These are phyloP conservation scores for Ceratocystis eucalypticola DNA, from an alignment of 2,329 filamentous ascomycete genomes.

Conservation along the genomic window DNA sequence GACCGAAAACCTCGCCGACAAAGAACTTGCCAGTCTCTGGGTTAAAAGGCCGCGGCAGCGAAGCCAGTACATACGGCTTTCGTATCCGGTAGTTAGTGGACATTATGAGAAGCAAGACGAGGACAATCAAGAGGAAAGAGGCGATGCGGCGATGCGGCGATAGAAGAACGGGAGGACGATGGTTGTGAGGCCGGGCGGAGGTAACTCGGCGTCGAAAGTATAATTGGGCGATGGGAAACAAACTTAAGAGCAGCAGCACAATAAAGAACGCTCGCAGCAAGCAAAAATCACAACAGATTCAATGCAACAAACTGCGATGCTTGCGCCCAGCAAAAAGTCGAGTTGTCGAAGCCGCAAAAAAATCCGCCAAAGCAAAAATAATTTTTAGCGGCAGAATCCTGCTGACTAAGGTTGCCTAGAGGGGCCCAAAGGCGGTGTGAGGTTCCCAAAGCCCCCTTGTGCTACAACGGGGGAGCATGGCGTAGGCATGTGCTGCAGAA, in stretches of 20 bases:
- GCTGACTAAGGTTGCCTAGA: constrained; percentile 13
- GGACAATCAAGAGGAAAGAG: not conserved
- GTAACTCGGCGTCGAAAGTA: not conserved
- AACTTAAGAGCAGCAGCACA: not conserved
- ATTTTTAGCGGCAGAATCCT: constrained; percentile 17
- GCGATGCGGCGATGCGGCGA: not conserved
- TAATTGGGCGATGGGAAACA: not conserved
- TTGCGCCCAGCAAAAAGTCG: not conserved
- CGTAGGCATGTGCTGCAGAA: not conserved
- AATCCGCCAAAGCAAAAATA: constrained; percentile 13
- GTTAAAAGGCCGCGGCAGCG: constrained; percentile 45
- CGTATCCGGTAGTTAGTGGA: constrained; percentile 48
- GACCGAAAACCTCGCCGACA: constrained; percentile 48
- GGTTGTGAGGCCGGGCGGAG: not conserved
- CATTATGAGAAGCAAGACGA: constrained; percentile 30
- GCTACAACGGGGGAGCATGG: not conserved
- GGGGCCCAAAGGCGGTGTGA: constrained; percentile 12
- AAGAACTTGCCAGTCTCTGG: constrained; percentile 35
- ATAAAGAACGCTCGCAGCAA: not conserved
- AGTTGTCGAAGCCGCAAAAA: not conserved
- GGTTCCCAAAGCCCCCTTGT: too few relatives aligned
- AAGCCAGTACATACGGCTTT: constrained; percentile 49
- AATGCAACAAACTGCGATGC: not conserved
- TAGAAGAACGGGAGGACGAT: not conserved
- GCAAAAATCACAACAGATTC: not conserved